phyloP scores from a whole-genome alignment of 306 rosid species.

The Trifolium repens region DNA sequence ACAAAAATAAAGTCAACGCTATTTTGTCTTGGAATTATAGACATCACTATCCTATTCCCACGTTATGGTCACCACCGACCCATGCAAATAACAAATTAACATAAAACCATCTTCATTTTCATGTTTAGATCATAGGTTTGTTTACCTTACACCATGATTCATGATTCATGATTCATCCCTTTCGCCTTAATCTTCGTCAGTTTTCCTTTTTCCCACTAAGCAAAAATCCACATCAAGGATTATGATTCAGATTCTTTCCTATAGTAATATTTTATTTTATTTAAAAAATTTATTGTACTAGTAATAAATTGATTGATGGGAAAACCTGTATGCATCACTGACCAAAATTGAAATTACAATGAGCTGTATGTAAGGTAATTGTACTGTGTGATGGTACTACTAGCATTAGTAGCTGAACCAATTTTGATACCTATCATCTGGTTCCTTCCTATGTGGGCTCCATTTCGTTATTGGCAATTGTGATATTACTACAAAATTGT shows the following conservation, averaged over 20 bases:
- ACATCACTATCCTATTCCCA: slow-evolving; percentile 61
- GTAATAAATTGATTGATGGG: slow-evolving; percentile 17
- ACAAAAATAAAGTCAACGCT: slow-evolving; percentile 59
- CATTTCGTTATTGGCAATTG: slow-evolving; percentile 48
- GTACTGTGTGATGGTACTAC: slow-evolving; percentile 31
- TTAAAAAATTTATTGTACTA: neutral
- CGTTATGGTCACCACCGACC: slow-evolving; percentile 73
- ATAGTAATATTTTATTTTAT: neutral
- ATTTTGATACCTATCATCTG: slow-evolving; percentile 44
- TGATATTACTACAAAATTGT: neutral
- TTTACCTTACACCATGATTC: neutral
- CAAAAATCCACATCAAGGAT: slow-evolving; percentile 22
- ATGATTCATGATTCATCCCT: slow-evolving; percentile 55
- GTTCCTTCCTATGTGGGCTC: slow-evolving; percentile 57
- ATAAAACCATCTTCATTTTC: slow-evolving; percentile 19
- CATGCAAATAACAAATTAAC: slow-evolving; percentile 23
- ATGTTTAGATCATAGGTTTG: slow-evolving; percentile 4
- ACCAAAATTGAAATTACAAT: slow-evolving; percentile 36
- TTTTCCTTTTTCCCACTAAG: slow-evolving; percentile 45
- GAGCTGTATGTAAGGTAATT: slow-evolving; percentile 28
- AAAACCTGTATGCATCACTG: slow-evolving; percentile 42
- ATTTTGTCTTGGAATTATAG: slow-evolving; percentile 49
- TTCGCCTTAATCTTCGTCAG: slow-evolving; percentile 59
- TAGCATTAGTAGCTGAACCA: slow-evolving; percentile 44
- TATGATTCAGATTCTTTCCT: neutral